These are phyloP conservation scores for Lachnellula arida DNA, from an alignment of 2,329 filamentous ascomycete genomes.

Conservation along the genomic window DNA sequence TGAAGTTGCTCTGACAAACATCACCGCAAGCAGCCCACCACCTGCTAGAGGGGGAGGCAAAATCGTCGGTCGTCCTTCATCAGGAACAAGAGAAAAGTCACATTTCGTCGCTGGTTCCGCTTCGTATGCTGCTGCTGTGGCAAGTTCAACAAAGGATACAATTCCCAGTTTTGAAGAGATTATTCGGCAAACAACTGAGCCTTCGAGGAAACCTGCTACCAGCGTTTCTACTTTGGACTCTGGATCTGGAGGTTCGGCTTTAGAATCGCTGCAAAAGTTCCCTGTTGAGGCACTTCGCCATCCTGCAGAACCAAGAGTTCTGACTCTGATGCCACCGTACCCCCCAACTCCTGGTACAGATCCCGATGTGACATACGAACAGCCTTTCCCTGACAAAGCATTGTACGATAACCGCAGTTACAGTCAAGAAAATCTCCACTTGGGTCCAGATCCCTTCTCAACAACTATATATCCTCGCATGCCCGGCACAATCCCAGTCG, in stretches of 20 bases:
- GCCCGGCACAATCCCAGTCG: conserved; percentile 22
- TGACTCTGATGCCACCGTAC: conserved; percentile 15
- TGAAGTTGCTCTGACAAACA: conserved; percentile 39
- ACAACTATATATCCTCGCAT: conserved; percentile 20
- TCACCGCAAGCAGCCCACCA: conserved; percentile 37
- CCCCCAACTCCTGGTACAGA: conserved; percentile 8
- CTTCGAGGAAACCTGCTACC: conserved; percentile 5
- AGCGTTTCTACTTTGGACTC: conserved; percentile 4
- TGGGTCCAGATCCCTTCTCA: conserved; percentile 8
- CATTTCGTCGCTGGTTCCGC: conserved; percentile 25
- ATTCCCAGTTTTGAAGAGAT: conserved; percentile 11
- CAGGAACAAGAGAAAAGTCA: conserved; percentile 17
- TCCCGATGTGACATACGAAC: conserved; percentile 7
- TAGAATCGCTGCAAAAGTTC: conserved; percentile 20
- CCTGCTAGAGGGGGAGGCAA: conserved; percentile 27
- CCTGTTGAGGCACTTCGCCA: conserved; percentile 4
- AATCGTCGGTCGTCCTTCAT: conserved; percentile 25
- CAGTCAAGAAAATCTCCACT: conserved; percentile 12
- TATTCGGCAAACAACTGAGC: conserved; percentile 6
- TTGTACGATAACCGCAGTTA: conserved; percentile 8
- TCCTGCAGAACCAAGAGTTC: conserved; percentile 1
- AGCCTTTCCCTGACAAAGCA: conserved; percentile 6
- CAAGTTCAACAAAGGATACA: conserved; percentile 19
- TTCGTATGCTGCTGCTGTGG: conserved; percentile 29
- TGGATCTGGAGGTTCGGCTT: conserved; percentile 12